Conservation (phyloP, 805 yeast genomes). For the Yarrowia divulgata region DNA sequence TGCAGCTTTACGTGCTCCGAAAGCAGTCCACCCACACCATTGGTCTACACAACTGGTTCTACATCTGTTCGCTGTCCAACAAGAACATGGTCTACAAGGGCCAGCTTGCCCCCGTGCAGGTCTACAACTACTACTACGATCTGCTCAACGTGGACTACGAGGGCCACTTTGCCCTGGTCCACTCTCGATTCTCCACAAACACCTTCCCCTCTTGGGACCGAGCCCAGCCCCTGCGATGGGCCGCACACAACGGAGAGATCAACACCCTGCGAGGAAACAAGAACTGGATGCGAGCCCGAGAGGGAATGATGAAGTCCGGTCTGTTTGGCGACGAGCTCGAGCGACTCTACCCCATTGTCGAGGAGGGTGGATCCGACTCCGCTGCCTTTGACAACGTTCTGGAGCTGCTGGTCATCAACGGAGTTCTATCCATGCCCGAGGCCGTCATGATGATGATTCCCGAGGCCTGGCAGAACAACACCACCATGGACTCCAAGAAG, state of each 20-base stretch:
- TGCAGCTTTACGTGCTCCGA: slow-evolving; percentile 82
- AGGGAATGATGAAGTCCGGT: slow-evolving; percentile 90
- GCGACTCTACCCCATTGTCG: slow-evolving; percentile 90
- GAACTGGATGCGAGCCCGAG: slow-evolving; percentile 99
- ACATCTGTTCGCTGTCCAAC: slow-evolving; percentile 89
- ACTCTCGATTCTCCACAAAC: slow-evolving; percentile 96
- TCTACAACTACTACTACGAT: slow-evolving; percentile 92
- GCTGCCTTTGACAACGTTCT: slow-evolving; percentile 97
- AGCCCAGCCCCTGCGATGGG: slow-evolving; percentile 96
- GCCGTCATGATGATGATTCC: slow-evolving; percentile 97
- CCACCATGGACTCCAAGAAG: slow-evolving; percentile 85
- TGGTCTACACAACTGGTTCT: slow-evolving; percentile 96
- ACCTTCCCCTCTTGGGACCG: slow-evolving; percentile 99
- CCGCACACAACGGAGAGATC: slow-evolving; percentile 98
- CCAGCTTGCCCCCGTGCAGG: slow-evolving; percentile 96
- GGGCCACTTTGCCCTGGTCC: slow-evolving; percentile 95
- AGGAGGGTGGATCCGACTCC: slow-evolving; percentile 98
- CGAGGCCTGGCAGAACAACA: slow-evolving; percentile 96
- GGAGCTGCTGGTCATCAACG: slow-evolving; percentile 89
- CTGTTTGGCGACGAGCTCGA: slow-evolving; percentile 92
- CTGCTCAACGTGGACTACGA: slow-evolving; percentile 88
- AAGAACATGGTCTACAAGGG: slow-evolving; percentile 96
- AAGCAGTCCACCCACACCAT: slow-evolving; percentile 90
- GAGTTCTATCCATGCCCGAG: slow-evolving; percentile 90
- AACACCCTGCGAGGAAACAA: slow-evolving; percentile 97